Base-by-base conservation (phyloP, 768 basidiomycete genomes). In the Naganishia randhawae region DNA sequence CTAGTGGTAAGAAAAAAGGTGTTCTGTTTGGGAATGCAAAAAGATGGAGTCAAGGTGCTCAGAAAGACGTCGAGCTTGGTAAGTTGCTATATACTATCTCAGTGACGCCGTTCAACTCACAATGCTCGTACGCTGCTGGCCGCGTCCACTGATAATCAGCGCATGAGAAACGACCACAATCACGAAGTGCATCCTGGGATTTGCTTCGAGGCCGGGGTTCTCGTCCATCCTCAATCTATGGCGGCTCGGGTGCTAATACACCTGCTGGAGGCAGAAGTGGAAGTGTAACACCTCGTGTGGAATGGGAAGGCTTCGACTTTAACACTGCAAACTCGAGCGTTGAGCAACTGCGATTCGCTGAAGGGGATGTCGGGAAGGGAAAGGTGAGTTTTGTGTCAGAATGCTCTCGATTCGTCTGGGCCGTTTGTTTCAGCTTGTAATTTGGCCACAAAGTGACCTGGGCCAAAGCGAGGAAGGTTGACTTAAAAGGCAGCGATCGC, bases 341-440 rank as follows among this genome's bases (percentile, higher is more conserved):
- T 0, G 77, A 77, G 68, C 75, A 80, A 48, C 67, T 80, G 64
- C 64, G 75, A 63, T 80, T 72, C 65, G 78, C 78, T 19, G 77
- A 80, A 35, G 78, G 78, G 1, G 78, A 80, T 71, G 77, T 73
- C 14, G 78, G 77, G 14, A 80, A 75, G 29, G 77, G 73, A 71
- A 80, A 78, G 67, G 76, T 76, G 61, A 68, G 76, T 54, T 57
- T 31, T 68, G 29, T 16, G 42, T 32, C 3, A 7, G 11, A 16
- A 33, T 25, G 62, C 8, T 51, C 19, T 7, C 8, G n/a, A 22
- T 7, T n/a, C 2, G 11, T 32, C 9, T n/a, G 8, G 14, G 31
- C 16, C 2, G 1, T 4, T 25, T 4, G 39, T 50, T 63, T 63
- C 25, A 22, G 39, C 29, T 32, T 22, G 13, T 19, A 5, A 33